Base-by-base conservation (phyloP, 2,329 filamentous ascomycete genomes). In the Alternaria postmessia region DNA sequence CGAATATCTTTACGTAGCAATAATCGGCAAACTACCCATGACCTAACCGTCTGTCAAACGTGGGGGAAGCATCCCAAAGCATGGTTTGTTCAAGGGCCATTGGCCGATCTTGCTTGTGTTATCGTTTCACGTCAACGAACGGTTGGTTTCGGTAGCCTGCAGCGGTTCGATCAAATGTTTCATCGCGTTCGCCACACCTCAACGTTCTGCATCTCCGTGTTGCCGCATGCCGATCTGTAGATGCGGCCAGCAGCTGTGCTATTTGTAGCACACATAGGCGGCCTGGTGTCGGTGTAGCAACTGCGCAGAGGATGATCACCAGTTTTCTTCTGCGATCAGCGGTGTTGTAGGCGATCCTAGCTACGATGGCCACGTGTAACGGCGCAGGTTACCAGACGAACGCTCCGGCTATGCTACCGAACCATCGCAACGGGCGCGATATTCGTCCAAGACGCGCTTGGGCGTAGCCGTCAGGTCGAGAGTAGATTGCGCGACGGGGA, bases 131-230 rank as follows among this genome's bases (percentile, higher is more conserved):
- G 46, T 54, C 62, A 52, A 57, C 47, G 32, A 59, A 57, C 46
- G 58, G 55, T 70, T 67, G 70, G 66, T 75, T 71, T 75, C 71
- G 70, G 62, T 46, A 63, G 49, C 63, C 61, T 68, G 66, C 69
- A 66, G 63, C 62, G 59, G 66, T 67, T 68, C 52, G 64, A 61
- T 57, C 58, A 49, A 64, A 67, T 58, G 65, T 74, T 73, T 75
- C 66, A 67, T 68, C 59, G 55, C 41, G 34, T 67, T 67, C 53
- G 43, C 66, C 63, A 59, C 61, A 57, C 62, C 58, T 62, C 61
- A 59, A 66, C 68, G 54, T 59, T 52, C 61, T 38, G 54, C 49
- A 64, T 59, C 42, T 64, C 61, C 63, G 60, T 68, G 61, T 58
- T 62, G 56, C 65, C 57, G 65, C 67, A 65, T 57, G 63, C 57